Evolutionary conservation across 2,329 filamentous ascomycete species (phyloP).

Genomic region (Hymenoscyphus occultus): DNA sequence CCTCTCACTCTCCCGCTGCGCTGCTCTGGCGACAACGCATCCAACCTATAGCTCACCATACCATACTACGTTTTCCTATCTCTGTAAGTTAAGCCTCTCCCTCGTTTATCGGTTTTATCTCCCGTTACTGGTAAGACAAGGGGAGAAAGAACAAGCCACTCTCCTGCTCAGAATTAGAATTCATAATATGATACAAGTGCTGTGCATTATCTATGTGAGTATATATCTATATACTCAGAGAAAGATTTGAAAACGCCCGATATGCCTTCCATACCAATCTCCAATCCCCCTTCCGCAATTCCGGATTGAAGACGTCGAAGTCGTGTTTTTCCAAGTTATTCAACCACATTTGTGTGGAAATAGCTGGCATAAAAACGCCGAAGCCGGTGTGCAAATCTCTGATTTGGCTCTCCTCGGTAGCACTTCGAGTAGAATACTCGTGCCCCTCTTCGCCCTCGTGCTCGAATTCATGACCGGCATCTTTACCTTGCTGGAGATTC

Average conservation of each 20-base stretch:
- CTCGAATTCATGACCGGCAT: constrained; percentile 83
- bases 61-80: no score
- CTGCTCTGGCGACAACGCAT: no score
- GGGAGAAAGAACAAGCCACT: no score
- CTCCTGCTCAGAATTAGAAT: no score
- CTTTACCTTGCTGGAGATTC: constrained; percentile 69
- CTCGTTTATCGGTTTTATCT: no score
- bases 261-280: constrained; percentile 77
- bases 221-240: constrained; percentile 36
- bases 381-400: constrained; percentile 66
- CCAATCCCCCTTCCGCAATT: constrained; percentile 69
- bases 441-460: constrained; percentile 75
- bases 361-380: constrained; percentile 74
- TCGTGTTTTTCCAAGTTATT: constrained; percentile 73
- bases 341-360: constrained; percentile 77
- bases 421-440: constrained; percentile 42
- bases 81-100: no score
- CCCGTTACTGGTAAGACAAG: no score
- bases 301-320: constrained; percentile 75
- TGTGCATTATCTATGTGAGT: neutral
- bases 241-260: constrained; percentile 54
- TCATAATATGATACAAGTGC: neutral
- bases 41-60: no score
- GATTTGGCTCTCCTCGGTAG: constrained; percentile 39
- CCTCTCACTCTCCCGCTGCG: no score